Conservation (phyloP, 2,329 filamentous ascomycete species). For the Epichloe aotearoae region DNA sequence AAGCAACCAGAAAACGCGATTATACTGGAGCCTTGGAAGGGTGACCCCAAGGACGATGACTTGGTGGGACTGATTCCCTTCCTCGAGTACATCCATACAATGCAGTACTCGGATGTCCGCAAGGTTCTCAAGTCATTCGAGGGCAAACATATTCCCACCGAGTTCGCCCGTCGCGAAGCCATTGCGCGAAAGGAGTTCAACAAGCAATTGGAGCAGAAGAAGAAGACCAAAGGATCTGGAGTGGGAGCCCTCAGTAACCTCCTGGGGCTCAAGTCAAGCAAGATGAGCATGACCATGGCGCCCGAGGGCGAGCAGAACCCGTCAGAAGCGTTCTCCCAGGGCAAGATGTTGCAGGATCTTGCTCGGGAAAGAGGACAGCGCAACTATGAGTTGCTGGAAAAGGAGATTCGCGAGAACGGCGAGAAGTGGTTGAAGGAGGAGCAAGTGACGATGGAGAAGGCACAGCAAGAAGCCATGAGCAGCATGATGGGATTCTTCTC, state of each 20-base stretch:
- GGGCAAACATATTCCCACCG: conserved; percentile 74
- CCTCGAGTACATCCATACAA: conserved; percentile 91
- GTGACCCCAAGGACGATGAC: conserved; percentile 68
- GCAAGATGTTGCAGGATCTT: conserved; percentile 95
- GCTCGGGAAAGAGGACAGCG: conserved; percentile 83
- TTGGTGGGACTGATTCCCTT: conserved; percentile 87
- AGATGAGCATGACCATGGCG: conserved; percentile 46
- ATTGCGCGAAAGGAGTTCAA: conserved; percentile 76
- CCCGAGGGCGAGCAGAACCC: conserved; percentile 56
- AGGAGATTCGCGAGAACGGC: conserved; percentile 83
- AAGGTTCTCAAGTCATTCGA: conserved; percentile 79
- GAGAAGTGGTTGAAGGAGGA: conserved; percentile 95
- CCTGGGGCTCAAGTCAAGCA: conserved; percentile 63
- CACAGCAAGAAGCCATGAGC: conserved; percentile 81
- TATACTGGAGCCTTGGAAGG: conserved; percentile 79
- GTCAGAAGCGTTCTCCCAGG: conserved; percentile 68
- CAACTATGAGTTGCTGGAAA: conserved; percentile 80
- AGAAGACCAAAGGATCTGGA: conserved; percentile 44
- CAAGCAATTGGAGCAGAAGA: conserved; percentile 57
- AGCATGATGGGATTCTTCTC: conserved; percentile 71
- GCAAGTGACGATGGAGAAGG: conserved; percentile 74
- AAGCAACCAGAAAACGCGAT: conserved; percentile 96
- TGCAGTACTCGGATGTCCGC: conserved; percentile 81
- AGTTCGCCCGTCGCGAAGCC: conserved; percentile 82
- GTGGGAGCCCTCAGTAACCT: conserved; percentile 57